phyloP scores from a whole-genome alignment of 257 asterid genomes.

The Petunia secreta region DNA sequence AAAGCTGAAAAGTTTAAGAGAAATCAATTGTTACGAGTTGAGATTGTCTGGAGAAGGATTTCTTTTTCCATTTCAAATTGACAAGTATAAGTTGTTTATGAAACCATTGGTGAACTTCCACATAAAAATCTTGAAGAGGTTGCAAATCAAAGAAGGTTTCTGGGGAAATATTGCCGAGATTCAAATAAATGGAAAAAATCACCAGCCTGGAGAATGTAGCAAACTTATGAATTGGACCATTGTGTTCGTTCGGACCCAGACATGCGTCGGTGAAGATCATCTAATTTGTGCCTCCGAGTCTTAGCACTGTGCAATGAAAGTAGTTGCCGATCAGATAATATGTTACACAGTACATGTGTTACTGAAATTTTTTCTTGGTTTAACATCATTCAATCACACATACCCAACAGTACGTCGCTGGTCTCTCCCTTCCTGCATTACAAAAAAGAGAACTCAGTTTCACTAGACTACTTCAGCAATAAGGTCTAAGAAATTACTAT shows the following conservation, averaged over 20 bases:
- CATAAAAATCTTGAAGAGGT: neutral
- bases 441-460: neutral
- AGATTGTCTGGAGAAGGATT: neutral
- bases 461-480: neutral
- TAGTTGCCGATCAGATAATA: neutral
- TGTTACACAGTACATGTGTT: neutral
- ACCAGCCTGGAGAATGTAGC: neutral
- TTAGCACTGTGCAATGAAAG: slow-evolving; percentile 49
- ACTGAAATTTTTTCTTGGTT: neutral
- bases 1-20: neutral
- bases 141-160: neutral
- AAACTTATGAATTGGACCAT: slow-evolving; percentile 42
- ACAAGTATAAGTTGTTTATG: neutral
- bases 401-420: slow-evolving; percentile 64
- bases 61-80: neutral
- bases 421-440: slow-evolving; percentile 51
- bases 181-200: neutral
- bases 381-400: slow-evolving; percentile 4
- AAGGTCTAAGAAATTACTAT: no score
- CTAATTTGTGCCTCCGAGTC: slow-evolving; percentile 80
- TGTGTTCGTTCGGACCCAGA: slow-evolving; percentile 66
- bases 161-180: no score
- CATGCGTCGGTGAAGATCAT: slow-evolving; percentile 84
- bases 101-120: neutral
- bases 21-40: neutral